Conservation (phyloP, 768 basidiomycete genomes). For the Macrolepiota fuliginosa region DNA sequence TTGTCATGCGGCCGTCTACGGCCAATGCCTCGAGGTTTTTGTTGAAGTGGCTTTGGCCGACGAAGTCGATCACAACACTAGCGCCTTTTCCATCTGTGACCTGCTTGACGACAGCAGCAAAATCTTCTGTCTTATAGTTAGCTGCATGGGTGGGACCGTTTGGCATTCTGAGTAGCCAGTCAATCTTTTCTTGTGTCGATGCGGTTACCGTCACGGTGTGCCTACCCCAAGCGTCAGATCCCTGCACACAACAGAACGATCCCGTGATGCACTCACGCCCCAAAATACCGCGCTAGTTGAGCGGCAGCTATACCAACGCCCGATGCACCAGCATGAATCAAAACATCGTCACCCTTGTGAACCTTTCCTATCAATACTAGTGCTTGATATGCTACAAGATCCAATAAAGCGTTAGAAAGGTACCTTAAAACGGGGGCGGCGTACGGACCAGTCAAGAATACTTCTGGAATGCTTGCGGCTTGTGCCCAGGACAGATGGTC, state of each 20-base stretch:
- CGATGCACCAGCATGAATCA: constrained; percentile 90
- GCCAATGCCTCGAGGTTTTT: constrained; percentile 72
- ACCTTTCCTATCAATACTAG: constrained; percentile 65
- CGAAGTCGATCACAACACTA: constrained; percentile 84
- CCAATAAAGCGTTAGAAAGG: not conserved
- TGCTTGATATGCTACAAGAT: constrained; percentile 42
- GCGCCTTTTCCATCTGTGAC: constrained; percentile 70
- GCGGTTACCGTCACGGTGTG: constrained; percentile 80
- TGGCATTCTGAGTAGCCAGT: constrained; percentile 66
- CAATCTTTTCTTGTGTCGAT: constrained; percentile 79
- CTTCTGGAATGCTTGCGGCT: constrained; percentile 87
- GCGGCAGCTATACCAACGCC: constrained; percentile 89
- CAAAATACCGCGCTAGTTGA: constrained; percentile 74
- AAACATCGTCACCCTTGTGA: constrained; percentile 67
- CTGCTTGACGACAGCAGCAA: constrained; percentile 68
- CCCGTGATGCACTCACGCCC: constrained; percentile 54
- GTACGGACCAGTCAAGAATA: constrained; percentile 74
- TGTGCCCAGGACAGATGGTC: constrained; percentile 73
- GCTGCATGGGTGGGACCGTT: constrained; percentile 72
- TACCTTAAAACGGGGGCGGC: not conserved
- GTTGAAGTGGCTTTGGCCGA: constrained; percentile 71
- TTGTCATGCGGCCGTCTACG: constrained; percentile 71
- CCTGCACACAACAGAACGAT: constrained; percentile 7
- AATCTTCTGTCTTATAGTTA: constrained; percentile 86
- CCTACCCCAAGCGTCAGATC: constrained; percentile 29